Conservation (phyloP, 75 land plant genomes). For the Cryptomeria japonica region DNA sequence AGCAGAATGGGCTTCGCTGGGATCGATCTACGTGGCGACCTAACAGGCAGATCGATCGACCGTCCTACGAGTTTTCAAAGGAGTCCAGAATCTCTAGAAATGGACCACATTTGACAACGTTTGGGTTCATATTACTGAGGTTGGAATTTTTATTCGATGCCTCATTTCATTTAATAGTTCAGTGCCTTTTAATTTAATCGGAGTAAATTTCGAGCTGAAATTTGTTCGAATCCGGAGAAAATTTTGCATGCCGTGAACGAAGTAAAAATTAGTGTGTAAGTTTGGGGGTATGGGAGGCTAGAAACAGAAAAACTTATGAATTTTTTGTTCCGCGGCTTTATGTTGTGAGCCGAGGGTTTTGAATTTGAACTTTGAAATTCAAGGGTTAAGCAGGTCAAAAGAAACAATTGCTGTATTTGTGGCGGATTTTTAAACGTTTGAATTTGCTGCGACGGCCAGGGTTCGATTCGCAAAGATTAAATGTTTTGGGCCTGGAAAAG, state of each 20-base stretch:
- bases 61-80: background rate
- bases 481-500: background rate
- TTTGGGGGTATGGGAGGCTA: background rate
- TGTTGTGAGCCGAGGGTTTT: background rate
- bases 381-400: background rate
- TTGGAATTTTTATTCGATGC: background rate
- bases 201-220: background rate
- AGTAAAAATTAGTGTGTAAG: background rate
- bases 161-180: background rate
- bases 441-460: background rate
- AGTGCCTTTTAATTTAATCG: no score
- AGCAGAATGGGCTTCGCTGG: background rate
- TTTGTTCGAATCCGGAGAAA: background rate
- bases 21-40: background rate
- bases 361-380: background rate
- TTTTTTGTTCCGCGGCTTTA: background rate
- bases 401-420: background rate
- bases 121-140: background rate
- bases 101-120: background rate
- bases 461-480: background rate
- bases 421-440: background rate
- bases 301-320: background rate
- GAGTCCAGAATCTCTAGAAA: background rate
- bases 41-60: background rate
- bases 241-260: background rate